Percentiles rank a stretch among this genome's conserved stretches.
Evolutionary conservation across 345 rosid genomes (phyloP).

Genomic region (Lagerstroemia speciosa): DNA sequence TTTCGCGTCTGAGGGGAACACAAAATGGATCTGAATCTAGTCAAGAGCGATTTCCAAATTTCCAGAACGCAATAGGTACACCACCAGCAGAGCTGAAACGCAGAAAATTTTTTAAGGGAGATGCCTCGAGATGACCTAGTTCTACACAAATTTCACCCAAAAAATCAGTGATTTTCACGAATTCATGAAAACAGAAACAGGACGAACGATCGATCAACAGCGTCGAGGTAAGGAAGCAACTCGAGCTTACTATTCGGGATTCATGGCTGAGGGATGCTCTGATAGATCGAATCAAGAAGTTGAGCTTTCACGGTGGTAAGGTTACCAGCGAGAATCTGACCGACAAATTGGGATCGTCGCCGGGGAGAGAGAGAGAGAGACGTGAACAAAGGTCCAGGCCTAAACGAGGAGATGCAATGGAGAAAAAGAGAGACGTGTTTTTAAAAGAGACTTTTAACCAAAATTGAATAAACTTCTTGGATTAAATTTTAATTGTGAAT

Average conservation of each 20-base stretch:
- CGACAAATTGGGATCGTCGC: slow-evolving; percentile 18
- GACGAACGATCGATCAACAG: too few species aligned
- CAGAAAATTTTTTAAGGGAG: neutral
- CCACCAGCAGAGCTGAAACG: neutral
- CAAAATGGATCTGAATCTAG: neutral
- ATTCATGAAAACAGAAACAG: neutral
- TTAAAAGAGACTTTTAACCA: neutral
- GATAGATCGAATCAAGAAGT: slow-evolving; percentile 15
- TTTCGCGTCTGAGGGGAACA: neutral
- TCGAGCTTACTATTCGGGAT: slow-evolving; percentile 80
- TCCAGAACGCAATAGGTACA: neutral
- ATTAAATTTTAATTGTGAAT: too few species aligned
- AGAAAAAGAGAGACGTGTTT: neutral
- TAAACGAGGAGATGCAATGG: slow-evolving; percentile 10
- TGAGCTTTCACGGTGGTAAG: neutral
- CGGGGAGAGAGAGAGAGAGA: slow-evolving; percentile 13
- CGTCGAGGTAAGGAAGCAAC: neutral
- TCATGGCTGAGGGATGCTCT: slow-evolving; percentile 42
- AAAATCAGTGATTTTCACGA: neutral
- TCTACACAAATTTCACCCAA: neutral
- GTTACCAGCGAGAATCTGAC: slow-evolving; percentile 15
- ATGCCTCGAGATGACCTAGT: neutral
- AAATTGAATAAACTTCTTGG: too few species aligned
- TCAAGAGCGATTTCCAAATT: slow-evolving; percentile 1
- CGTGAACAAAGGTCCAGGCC: neutral